Conservation (phyloP, 768 basidiomycete species). For the Clitopilus hobsonii region DNA sequence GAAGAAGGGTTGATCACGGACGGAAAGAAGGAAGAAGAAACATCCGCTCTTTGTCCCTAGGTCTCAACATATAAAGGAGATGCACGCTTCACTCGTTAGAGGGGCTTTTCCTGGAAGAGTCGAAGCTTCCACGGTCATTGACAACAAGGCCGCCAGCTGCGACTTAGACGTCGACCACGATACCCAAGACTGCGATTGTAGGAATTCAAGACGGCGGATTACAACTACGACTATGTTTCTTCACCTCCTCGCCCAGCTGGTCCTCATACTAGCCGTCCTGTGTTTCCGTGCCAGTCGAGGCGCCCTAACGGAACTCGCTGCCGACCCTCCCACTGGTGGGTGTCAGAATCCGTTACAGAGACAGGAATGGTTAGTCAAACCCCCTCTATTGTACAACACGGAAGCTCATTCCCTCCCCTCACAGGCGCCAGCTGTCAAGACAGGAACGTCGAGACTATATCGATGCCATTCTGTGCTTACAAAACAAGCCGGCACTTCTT, state of each 20-base stretch:
- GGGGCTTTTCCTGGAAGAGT: background rate
- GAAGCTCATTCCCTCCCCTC: background rate
- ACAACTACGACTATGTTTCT: background rate
- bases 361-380: background rate
- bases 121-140: background rate
- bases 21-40: background rate
- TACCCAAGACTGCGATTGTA: background rate
- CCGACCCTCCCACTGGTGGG: background rate
- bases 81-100: background rate
- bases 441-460: constrained; percentile 26
- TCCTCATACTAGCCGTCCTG: background rate
- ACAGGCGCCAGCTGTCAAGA: constrained; percentile 23
- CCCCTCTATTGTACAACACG: background rate
- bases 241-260: background rate
- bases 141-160: background rate
- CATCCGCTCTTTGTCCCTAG: too few species aligned
- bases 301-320: too few species aligned
- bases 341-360: background rate
- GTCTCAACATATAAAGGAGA: too few species aligned
- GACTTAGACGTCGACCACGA: background rate
- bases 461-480: constrained; percentile 27
- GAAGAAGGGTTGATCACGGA: background rate
- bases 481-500: constrained; percentile 19
- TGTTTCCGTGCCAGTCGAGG: background rate
- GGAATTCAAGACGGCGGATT: background rate